phyloP scores from a whole-genome alignment of 2,329 filamentous ascomycete genomes.

The Onygena corvina region DNA sequence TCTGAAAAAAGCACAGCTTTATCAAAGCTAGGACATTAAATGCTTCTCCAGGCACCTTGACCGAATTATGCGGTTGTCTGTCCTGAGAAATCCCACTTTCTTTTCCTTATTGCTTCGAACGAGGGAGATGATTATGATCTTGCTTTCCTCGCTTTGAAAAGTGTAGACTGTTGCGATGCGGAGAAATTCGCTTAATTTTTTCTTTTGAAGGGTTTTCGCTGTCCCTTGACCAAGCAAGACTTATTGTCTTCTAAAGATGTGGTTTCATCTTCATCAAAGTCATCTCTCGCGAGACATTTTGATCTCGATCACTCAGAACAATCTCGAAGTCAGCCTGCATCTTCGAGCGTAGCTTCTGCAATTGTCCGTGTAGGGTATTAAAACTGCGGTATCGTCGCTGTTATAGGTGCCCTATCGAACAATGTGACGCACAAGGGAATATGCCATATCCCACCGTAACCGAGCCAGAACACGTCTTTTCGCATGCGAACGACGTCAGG shows the following conservation, averaged over 20 bases:
- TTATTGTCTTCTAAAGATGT: background rate
- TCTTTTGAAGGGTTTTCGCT: background rate
- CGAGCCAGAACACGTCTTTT: constrained; percentile 41
- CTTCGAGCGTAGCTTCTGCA: constrained; percentile 35
- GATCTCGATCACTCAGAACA: constrained; percentile 51
- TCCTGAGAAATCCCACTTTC: constrained; percentile 23
- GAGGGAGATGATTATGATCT: constrained; percentile 23
- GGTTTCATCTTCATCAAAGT: constrained; percentile 13
- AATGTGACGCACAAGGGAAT: constrained; percentile 52
- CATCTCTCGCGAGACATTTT: constrained; percentile 40
- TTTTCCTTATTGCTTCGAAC: constrained; percentile 23
- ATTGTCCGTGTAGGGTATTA: constrained; percentile 51
- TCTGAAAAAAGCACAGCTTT: background rate
- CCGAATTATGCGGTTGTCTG: constrained; percentile 23
- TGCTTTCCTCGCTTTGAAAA: constrained; percentile 27
- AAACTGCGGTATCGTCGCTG: constrained; percentile 52
- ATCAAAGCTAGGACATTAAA: background rate
- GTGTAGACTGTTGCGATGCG: constrained; percentile 7
- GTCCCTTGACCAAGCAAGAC: background rate
- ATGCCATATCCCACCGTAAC: constrained; percentile 49
- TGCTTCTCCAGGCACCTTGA: background rate
- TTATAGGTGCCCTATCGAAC: constrained; percentile 53
- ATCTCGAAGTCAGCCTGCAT: constrained; percentile 44
- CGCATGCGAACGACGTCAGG: constrained; percentile 40
- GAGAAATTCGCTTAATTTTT: background rate